Percentiles rank a stretch among this genome's conserved stretches.
These are phyloP conservation scores for Euryodendron excelsum DNA, from an alignment of 148 eudicot genomes.

Conservation along the genomic window DNA sequence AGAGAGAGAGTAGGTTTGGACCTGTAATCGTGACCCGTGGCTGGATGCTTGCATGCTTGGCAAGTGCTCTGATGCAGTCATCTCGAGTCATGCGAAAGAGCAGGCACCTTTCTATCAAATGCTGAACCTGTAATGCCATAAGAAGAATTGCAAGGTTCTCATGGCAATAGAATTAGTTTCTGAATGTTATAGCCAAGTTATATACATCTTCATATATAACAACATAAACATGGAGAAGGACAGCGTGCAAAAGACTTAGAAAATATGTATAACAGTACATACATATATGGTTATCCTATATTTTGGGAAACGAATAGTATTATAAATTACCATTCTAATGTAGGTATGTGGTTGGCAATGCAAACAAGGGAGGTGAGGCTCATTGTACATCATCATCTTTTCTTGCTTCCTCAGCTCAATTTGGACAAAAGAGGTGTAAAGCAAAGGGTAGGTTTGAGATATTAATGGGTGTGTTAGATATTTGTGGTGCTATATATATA, in stretches of 20 bases:
- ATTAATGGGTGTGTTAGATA: background rate
- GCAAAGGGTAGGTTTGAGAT: background rate
- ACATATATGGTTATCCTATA: background rate
- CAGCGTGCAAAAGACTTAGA: background rate
- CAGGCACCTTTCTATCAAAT: conserved; percentile 71
- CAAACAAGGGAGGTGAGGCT: conserved; percentile 22
- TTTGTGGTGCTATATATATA: background rate
- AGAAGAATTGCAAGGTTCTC: background rate
- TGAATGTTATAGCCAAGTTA: no score
- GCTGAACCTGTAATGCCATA: conserved; percentile 52
- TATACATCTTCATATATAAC: no score
- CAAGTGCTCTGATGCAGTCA: conserved; percentile 58
- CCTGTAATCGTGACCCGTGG: conserved; percentile 61
- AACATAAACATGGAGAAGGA: background rate
- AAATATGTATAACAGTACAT: background rate
- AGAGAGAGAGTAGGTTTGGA: background rate
- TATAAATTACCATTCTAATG: conserved; percentile 26
- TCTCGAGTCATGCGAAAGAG: conserved; percentile 56
- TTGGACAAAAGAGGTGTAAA: background rate
- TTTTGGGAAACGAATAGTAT: background rate
- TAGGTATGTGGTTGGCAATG: conserved; percentile 24
- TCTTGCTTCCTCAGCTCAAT: background rate
- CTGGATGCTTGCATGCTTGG: conserved; percentile 50
- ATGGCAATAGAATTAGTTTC: background rate
- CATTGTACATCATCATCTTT: background rate